A percentile compares a stretch with the other conserved stretches of the same genome.
These are phyloP conservation scores for Lasiodiplodia sp. DNA, from an alignment of 2,329 filamentous ascomycete species.

Conservation along the genomic window DNA sequence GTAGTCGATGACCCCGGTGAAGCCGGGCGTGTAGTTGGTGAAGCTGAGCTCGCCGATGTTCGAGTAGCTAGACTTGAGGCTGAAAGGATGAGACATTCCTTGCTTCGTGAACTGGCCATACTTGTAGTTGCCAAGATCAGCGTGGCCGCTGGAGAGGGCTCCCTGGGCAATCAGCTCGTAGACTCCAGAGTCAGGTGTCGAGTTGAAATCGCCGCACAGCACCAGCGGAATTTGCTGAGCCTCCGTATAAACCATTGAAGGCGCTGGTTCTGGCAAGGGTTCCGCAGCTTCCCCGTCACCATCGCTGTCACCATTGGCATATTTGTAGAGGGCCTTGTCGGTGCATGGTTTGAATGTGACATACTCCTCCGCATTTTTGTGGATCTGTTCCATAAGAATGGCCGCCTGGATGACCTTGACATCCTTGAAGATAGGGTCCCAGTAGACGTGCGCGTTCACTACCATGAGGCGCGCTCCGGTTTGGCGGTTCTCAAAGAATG, in stretches of 20 bases:
- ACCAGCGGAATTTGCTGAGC: slow-evolving; percentile 89
- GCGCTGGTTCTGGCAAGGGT: slow-evolving; percentile 70
- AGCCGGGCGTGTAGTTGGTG: slow-evolving; percentile 97
- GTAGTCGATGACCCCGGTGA: slow-evolving; percentile 91
- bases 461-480: slow-evolving; percentile 93
- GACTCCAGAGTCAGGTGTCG: slow-evolving; percentile 82
- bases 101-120: slow-evolving; percentile 94
- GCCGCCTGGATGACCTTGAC: slow-evolving; percentile 97
- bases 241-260: slow-evolving; percentile 85
- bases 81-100: slow-evolving; percentile 94
- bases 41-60: slow-evolving; percentile 87
- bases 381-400: slow-evolving; percentile 91
- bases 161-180: slow-evolving; percentile 89
- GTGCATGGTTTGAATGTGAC: slow-evolving; percentile 79
- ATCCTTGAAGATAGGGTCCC: slow-evolving; percentile 89
- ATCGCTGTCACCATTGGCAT: slow-evolving; percentile 58
- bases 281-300: slow-evolving; percentile 57
- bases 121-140: slow-evolving; percentile 78
- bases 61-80: slow-evolving; percentile 86
- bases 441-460: slow-evolving; percentile 92
- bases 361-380: slow-evolving; percentile 85
- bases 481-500: slow-evolving; percentile 88
- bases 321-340: slow-evolving; percentile 71
- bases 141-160: slow-evolving; percentile 77
- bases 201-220: slow-evolving; percentile 97